Conservation (phyloP, 1,139 yeast species). For the Yamadazyma epiphylla region DNA sequence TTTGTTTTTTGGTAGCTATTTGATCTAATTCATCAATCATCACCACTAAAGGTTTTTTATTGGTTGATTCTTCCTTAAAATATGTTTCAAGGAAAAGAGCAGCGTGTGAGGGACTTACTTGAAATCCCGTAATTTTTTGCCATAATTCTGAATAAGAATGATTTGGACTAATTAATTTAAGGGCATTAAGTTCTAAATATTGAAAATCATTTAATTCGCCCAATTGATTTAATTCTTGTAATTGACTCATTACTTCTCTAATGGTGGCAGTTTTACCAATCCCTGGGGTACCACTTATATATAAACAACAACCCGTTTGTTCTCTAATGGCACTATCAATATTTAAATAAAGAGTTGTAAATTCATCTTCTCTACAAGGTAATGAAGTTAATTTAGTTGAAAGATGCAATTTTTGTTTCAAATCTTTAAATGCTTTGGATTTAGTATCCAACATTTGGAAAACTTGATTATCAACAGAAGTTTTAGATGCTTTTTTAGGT, state of each 20-base stretch:
- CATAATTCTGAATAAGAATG: conserved; percentile 83
- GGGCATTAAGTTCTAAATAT: conserved; percentile 85
- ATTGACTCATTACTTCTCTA: conserved; percentile 73
- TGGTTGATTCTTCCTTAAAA: conserved; percentile 23
- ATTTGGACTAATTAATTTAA: conserved; percentile 78
- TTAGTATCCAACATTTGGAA: conserved; percentile 21
- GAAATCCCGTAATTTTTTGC: conserved; percentile 66
- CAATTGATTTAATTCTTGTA: conserved; percentile 42
- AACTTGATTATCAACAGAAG: conserved; percentile 3
- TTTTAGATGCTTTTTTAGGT: conserved; percentile 4
- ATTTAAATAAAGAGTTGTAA: conserved; percentile 64
- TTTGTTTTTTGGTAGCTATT: conserved; percentile 77
- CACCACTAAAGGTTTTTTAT: conserved; percentile 61
- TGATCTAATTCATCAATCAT: conserved; percentile 92
- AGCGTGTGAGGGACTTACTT: conserved; percentile 64
- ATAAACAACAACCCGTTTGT: conserved; percentile 77
- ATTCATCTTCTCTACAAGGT: conserved; percentile 90
- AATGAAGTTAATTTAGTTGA: conserved; percentile 60
- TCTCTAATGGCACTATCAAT: conserved; percentile 74
- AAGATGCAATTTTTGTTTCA: conserved; percentile 60
- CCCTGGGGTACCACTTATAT: conserved; percentile 97
- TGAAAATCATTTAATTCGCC: conserved; percentile 58
- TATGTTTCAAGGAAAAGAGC: conserved; percentile 37
- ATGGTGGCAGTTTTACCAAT: conserved; percentile 96
- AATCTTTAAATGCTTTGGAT: conserved; percentile 46